Evolutionary conservation across 345 rosid genomes (phyloP), one percentile per base, ranked within the genome.

Genomic region (Eucalyptus shirleyi): DNA sequence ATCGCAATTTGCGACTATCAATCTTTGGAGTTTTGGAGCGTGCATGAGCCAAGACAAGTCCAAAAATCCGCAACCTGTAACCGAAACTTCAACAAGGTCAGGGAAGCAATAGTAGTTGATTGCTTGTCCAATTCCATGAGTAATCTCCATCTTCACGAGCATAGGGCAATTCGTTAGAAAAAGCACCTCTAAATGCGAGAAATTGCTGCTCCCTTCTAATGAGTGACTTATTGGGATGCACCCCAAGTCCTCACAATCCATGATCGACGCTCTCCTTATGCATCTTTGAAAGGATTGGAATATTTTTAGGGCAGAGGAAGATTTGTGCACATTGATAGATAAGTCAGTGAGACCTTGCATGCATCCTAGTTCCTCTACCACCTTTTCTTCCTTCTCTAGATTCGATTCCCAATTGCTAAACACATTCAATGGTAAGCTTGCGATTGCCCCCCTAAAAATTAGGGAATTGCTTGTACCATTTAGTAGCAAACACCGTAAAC

Each of bases 331-430:
- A 0, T 0, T 0, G 44, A 72, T 72, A 19, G 45, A 72, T 72
- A 72, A 72, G 1, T 72, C 14, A 0, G 45, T 19, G 26, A 72
- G 26, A 18, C 1, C 26, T 37, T 37, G 15, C 28, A 72, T 72
- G 45, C 0, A 1, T 15, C 45, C 45, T 19, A 72, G 5, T 72
- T 72, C 82, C 44, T 72, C 26, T 0, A 34, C 15, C 1, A 37
- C 1, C 26, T 19, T 26, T 5, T 72, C 81, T 17, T 69, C 26
- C 0, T 69, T 5, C 4, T 0, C 0, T 69, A 6, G 17, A 13
- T 0, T 0, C 2, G 0, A 30, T 14, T 0, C 1, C 82, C 82
- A 72, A 0, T 0, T 6, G 8, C 28, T 10, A 2, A 72, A 37
- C 45, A 72, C 8, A 19, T 72, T 37, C 82, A 37, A 19, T 0